phyloP scores from a whole-genome alignment of 2,329 filamentous ascomycete genomes.

The Trichoderma aggressivum region DNA sequence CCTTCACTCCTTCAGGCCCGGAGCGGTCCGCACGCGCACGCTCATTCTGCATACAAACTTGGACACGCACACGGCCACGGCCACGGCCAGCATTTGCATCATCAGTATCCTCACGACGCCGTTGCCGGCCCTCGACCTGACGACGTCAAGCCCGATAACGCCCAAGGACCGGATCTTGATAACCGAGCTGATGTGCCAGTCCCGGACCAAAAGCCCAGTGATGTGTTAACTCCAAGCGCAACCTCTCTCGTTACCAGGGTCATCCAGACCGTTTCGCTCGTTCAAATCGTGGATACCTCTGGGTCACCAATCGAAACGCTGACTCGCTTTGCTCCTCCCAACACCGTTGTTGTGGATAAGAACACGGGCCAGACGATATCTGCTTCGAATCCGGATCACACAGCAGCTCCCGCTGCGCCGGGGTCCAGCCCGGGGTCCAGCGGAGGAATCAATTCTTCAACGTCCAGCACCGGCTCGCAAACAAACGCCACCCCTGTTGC shows the following conservation, averaged over 20 bases:
- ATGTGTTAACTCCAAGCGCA: conserved; percentile 1
- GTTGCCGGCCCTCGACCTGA: conserved; percentile 25
- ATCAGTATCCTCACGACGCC: conserved; percentile 24
- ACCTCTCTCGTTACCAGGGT: conserved; percentile 41
- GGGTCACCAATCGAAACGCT: conserved; percentile 44
- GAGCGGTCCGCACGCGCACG: conserved; percentile 27
- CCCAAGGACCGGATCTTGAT: background rate
- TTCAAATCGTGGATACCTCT: conserved; percentile 49
- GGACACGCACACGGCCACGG: conserved; percentile 21
- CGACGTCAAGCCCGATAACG: conserved; percentile 19
- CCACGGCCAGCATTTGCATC: conserved; percentile 26
- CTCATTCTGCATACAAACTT: conserved; percentile 23
- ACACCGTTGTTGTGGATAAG: conserved; percentile 38
- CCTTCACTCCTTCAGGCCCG: conserved; percentile 39
- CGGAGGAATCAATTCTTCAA: background rate
- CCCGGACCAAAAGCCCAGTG: conserved; percentile 18
- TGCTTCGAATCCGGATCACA: conserved; percentile 29
- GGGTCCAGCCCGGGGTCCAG: conserved; percentile 5
- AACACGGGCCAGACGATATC: conserved; percentile 37
- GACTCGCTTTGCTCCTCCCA: conserved; percentile 40
- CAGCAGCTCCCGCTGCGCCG: background rate
- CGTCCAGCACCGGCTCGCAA: background rate
- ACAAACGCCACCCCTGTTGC: background rate
- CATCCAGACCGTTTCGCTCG: conserved; percentile 53
- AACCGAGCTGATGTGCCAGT: conserved; percentile 21